Evolutionary conservation across 2,329 filamentous ascomycete species (phyloP), one percentile per base, ranked within the genome.

Genomic region (Xylariales sp.): DNA sequence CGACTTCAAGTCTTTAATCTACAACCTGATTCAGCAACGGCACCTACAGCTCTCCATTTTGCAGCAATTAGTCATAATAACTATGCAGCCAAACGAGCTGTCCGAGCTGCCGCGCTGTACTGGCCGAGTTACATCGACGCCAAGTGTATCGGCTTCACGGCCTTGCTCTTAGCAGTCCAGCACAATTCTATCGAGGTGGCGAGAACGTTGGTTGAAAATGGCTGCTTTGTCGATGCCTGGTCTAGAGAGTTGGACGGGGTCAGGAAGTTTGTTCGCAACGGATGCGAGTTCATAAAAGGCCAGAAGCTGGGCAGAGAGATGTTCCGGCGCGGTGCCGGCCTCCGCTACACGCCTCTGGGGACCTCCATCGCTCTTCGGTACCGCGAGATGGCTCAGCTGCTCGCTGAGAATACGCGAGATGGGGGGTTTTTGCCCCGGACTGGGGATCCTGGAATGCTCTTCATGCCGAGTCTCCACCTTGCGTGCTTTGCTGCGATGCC

Each of bases 191-290:
- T 20, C 13, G 17, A 38, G 11, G 18, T 31, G 6, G 35, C 27
- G 8, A 19, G 31, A 20, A n/a, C 24, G 5, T 19, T 38, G 6
- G 28, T 38, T 19, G n/a, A 31, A 13, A 17, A 13, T 13, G 35
- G 35, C 16, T 30, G 27, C n/a, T 38, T 23, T 23, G 28, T 38
- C n/a, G 35, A 38, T 19, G 14, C 25, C 5, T 38, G 35, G 35
- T 10, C 16, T 17, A 16, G 18, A 4, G 35, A 38, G 28, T 19
- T 20, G 12, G 17, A 24, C 10, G 18, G n/a, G 6, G 12, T 18
- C 17, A 29, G 28, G 10, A 30, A 24, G 27, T 21, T 38, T 15
- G 19, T 5, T 5, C 11, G 5, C 10, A 17, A 19, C 6, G 35
- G 28, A 18, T 38, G 27, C 14, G 17, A 38, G 18, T 31, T 38